Percentiles rank a stretch among this genome's conserved stretches.
These are phyloP conservation scores for Phlegmacium glaucopus DNA, from an alignment of 768 basidiomycete species.

Conservation along the genomic window DNA sequence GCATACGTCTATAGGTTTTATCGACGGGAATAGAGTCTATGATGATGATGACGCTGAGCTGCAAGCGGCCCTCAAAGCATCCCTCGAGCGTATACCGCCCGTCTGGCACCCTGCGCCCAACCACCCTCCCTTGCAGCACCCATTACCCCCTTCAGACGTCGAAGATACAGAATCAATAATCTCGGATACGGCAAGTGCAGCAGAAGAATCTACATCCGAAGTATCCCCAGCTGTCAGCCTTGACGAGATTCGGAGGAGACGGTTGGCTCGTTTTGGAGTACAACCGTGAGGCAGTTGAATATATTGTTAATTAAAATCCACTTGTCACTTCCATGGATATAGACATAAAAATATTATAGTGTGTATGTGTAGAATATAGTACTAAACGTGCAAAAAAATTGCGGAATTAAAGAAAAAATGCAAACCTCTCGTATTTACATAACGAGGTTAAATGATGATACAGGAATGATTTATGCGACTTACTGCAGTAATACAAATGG, in stretches of 20 bases:
- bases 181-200: slow-evolving; percentile 30
- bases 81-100: slow-evolving; percentile 60
- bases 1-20: neutral
- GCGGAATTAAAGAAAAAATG: neutral
- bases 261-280: slow-evolving; percentile 62
- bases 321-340: neutral
- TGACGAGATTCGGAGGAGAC: slow-evolving; percentile 64
- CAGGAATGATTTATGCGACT: too few species aligned
- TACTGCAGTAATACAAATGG: too few species aligned
- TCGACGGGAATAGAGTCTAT: slow-evolving; percentile 44
- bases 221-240: slow-evolving; percentile 32
- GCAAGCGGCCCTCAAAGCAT: slow-evolving; percentile 85
- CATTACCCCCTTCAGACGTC: slow-evolving; percentile 1
- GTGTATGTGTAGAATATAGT: neutral
- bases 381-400: neutral
- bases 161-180: slow-evolving; percentile 30
- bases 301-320: too few species aligned
- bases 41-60: slow-evolving; percentile 88
- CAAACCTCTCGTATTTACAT: neutral
- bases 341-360: neutral
- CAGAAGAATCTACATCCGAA: slow-evolving; percentile 8
- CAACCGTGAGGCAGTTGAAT: slow-evolving; percentile 12
- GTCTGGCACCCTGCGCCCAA: slow-evolving; percentile 17
- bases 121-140: neutral
- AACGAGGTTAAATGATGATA: too few species aligned